These are phyloP conservation scores for Reutealis trisperma DNA, from an alignment of 345 rosid species.

Conservation along the genomic window DNA sequence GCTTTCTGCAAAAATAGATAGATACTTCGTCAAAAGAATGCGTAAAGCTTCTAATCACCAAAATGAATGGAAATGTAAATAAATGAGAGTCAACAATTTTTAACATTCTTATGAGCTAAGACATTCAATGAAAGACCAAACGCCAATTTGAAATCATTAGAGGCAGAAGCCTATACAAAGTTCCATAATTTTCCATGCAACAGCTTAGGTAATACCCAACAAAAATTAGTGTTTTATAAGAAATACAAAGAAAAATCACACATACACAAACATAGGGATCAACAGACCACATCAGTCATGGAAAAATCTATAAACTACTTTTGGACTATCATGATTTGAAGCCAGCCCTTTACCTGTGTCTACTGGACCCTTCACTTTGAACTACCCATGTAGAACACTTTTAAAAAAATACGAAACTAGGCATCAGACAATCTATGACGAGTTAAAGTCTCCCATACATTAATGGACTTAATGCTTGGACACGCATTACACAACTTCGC, in stretches of 20 bases:
- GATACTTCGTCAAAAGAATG: background rate
- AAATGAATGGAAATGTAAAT: background rate
- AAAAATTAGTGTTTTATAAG: background rate
- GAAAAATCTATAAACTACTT: background rate
- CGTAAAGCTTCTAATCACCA: background rate
- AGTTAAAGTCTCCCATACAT: background rate
- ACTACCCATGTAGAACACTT: background rate
- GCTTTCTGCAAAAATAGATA: constrained; percentile 61
- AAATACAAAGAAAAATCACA: background rate
- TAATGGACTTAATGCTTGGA: background rate
- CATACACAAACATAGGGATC: background rate
- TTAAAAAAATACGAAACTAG: background rate
- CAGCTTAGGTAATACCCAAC: background rate
- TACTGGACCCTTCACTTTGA: background rate
- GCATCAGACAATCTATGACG: background rate
- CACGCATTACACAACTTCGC: background rate
- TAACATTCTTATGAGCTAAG: constrained; percentile 4
- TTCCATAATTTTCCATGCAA: background rate
- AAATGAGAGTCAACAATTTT: background rate
- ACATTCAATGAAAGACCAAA: constrained; percentile 10
- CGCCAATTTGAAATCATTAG: background rate
- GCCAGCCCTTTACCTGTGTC: background rate
- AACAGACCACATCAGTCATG: background rate
- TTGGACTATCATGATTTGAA: too few species aligned
- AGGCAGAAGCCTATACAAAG: background rate